phyloP scores from a whole-genome alignment of 805 yeast species.

The Kodamaea jinghongensis region DNA sequence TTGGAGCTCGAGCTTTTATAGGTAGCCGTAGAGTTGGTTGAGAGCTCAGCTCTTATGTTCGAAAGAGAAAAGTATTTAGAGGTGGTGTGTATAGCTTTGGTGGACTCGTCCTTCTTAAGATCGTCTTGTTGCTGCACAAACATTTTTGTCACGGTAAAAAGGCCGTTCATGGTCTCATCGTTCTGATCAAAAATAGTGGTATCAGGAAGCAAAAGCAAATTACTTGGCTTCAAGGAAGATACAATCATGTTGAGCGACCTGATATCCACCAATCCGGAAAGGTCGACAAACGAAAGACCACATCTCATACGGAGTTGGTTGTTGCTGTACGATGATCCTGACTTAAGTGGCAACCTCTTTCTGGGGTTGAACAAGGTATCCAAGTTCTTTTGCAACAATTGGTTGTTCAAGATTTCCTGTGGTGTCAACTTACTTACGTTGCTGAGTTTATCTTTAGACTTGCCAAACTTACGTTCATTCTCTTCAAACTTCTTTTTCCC shows the following conservation, averaged over 20 bases:
- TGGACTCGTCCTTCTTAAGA: constrained; percentile 20
- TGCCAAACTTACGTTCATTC: constrained; percentile 25
- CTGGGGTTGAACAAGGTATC: constrained; percentile 55
- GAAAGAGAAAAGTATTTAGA: constrained; percentile 31
- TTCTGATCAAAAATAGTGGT: constrained; percentile 21
- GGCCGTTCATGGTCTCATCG: constrained; percentile 26
- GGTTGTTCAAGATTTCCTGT: constrained; percentile 41
- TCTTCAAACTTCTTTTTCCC: constrained; percentile 38
- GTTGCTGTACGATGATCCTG: constrained; percentile 20
- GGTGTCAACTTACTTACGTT: constrained; percentile 36
- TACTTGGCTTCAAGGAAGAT: constrained; percentile 75
- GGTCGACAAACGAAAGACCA: constrained; percentile 71
- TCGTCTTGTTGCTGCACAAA: constrained; percentile 32
- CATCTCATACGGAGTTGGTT: constrained; percentile 56
- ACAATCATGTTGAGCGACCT: constrained; percentile 77
- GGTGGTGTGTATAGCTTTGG: constrained; percentile 18
- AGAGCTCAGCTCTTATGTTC: constrained; percentile 29
- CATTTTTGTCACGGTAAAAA: constrained; percentile 22
- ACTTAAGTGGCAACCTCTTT: constrained; percentile 32
- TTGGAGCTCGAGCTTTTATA: constrained; percentile 14
- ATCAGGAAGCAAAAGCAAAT: constrained; percentile 58
- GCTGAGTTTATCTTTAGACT: constrained; percentile 15
- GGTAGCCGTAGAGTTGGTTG: constrained; percentile 9
- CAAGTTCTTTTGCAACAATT: constrained; percentile 36
- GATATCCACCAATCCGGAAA: constrained; percentile 80